Percentiles rank a stretch among this genome's conserved stretches.
Conservation (phyloP, 495 filamentous ascomycete genomes). For the Margaritispora aquatica region DNA sequence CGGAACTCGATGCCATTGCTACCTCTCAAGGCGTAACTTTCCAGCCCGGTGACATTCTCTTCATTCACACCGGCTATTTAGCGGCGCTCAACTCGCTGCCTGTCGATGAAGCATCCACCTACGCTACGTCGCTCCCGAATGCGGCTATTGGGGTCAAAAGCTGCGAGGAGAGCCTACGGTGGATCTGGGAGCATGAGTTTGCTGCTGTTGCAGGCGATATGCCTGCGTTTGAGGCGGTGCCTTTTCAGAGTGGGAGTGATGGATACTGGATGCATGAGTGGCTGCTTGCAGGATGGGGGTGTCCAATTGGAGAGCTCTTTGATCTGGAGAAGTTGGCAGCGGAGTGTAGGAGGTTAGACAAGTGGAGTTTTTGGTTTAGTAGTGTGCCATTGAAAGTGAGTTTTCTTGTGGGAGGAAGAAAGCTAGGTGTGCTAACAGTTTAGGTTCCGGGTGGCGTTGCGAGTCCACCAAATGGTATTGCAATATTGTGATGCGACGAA, state of each 20-base stretch:
- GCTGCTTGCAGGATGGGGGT: constrained; percentile 48
- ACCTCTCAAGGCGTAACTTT: constrained; percentile 30
- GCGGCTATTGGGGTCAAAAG: constrained; percentile 39
- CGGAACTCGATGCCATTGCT: constrained; percentile 34
- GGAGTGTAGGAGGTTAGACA: constrained; percentile 35
- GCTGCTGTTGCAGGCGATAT: constrained; percentile 46
- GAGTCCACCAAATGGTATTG: constrained; percentile 45
- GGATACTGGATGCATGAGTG: constrained; percentile 41
- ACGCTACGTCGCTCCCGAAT: constrained; percentile 28
- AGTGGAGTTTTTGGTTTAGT: constrained; percentile 48
- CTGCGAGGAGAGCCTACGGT: constrained; percentile 34
- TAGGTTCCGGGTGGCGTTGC: constrained; percentile 45
- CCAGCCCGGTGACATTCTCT: constrained; percentile 47
- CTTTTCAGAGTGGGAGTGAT: constrained; percentile 21
- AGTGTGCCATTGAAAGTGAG: constrained; percentile 49
- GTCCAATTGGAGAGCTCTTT: constrained; percentile 55
- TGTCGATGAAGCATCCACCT: constrained; percentile 23
- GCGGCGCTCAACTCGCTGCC: constrained; percentile 34
- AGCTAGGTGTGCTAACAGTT: background rate
- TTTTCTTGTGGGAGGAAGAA: background rate
- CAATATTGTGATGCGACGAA: constrained; percentile 33
- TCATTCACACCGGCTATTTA: constrained; percentile 46
- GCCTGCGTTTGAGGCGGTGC: constrained; percentile 40
- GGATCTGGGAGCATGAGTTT: constrained; percentile 34
- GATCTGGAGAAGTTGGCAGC: constrained; percentile 43